Base-by-base conservation (phyloP, 495 filamentous ascomycete genomes). In the Aspergillus olivimuriae region DNA sequence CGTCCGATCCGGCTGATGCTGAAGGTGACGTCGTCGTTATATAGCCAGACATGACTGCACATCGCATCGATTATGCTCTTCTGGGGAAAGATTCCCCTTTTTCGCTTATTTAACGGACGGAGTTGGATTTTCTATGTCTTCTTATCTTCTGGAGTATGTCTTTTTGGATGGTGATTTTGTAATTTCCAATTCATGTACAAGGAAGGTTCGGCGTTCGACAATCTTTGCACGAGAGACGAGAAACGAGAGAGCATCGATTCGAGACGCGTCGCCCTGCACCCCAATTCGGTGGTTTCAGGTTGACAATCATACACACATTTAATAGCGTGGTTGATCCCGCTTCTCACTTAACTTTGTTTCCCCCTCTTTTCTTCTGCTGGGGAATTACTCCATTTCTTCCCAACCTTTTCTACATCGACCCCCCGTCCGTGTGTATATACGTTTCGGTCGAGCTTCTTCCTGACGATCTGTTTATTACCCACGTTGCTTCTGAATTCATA, bases 11-110 rank as follows among this genome's bases (percentile, higher is more conserved):
- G n/a, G 65, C 67, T 10, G 69, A 73, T 51, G 64, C 69, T 18
- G 66, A 73, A 42, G 68, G 69, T n/a, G 68, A 73, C 52, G 66
- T 73, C 43, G 62, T 73, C 41, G 69, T 73, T 45, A 68, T 73
- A 43, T 73, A 61, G 52, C 34, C 34, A 19, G 28, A n/a, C n/a
- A 28, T 28, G 24, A 28, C 5, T 41, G 26, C 37, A 44, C 31
- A 22, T 47, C 41, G 53, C 47, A 44, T 47, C 36, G 26, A 8
- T 32, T 21, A 26, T 7, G 18, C 15, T 35, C 11, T 4, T 43
- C 50, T 46, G 46, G 56, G 40, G 43, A 51, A 54, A 51, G 33
- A 15, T 17, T 44, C 38, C 48, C 17, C 48, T 47, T 41, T 46
- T 38, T 50, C 14, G 12, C 26, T 44, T 22, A 19, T 47, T 32